Percentiles rank a stretch among this genome's conserved stretches.
Evolutionary conservation across 352 stramenopile species (phyloP).

Genomic region (Saprolegnia diclina): DNA sequence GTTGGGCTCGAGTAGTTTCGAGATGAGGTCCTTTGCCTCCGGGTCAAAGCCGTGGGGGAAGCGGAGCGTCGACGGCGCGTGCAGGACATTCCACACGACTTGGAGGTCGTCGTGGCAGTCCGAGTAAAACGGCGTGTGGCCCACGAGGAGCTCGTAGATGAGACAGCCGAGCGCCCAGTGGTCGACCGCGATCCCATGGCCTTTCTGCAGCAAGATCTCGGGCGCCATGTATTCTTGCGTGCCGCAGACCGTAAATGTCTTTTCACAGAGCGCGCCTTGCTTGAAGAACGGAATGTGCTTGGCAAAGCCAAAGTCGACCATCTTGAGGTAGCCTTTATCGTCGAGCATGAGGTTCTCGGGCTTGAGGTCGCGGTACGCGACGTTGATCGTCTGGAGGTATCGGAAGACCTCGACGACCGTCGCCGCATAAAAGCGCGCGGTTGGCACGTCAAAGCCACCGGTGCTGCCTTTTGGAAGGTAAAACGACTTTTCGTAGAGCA

Average conservation of each 20-base stretch:
- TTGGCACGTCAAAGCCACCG: slow-evolving; percentile 55
- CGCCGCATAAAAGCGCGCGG: slow-evolving; percentile 88
- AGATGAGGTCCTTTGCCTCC: neutral
- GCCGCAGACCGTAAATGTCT: slow-evolving; percentile 78
- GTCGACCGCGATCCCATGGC: slow-evolving; percentile 69
- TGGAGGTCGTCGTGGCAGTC: slow-evolving; percentile 25
- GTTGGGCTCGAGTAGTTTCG: slow-evolving; percentile 3
- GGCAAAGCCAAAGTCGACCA: slow-evolving; percentile 80
- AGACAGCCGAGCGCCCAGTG: slow-evolving; percentile 75
- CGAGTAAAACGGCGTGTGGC: slow-evolving; percentile 59
- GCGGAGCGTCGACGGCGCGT: neutral
- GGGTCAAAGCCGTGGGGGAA: neutral
- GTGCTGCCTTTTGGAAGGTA: slow-evolving; percentile 62
- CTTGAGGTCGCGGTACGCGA: slow-evolving; percentile 80
- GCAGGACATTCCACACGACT: neutral
- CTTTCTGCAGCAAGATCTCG: slow-evolving; percentile 76
- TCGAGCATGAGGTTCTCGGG: slow-evolving; percentile 80
- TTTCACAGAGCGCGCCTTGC: slow-evolving; percentile 56
- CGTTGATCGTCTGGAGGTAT: slow-evolving; percentile 74
- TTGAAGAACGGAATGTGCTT: slow-evolving; percentile 77
- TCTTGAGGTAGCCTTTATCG: slow-evolving; percentile 83
- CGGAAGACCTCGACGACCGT: slow-evolving; percentile 81
- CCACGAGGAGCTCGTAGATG: slow-evolving; percentile 69
- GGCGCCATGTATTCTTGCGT: slow-evolving; percentile 78
- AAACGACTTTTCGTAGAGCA: slow-evolving; percentile 86